Base-by-base conservation (phyloP, 495 filamentous ascomycete species). In the Neurospora sp. region DNA sequence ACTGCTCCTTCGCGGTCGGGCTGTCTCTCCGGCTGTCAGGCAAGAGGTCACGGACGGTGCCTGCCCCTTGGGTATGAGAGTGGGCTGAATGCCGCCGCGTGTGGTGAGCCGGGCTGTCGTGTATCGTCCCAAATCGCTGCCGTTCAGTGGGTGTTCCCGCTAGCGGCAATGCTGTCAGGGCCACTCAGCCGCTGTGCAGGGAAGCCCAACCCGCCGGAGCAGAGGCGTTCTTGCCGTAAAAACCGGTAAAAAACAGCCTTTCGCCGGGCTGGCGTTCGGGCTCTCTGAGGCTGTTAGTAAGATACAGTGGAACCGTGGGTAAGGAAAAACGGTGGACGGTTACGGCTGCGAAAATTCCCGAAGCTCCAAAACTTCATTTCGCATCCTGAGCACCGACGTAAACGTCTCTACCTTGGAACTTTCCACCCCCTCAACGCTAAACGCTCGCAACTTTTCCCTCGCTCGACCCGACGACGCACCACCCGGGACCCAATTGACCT, bases 271-370 rank as follows among this genome's bases (percentile, higher is more conserved):
- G 66, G 23, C 54, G 44, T 18, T 39, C 20, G 35, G 9, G 27
- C 37, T 38, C 37, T 38, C 37, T 38, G 37, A 38, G 37, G 37
- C 39, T 42, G 54, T 66, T 66, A 37, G 27, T 35, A 66, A 66
- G 54, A 66, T 35, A 66, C 54, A 37, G 14, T 66, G 54, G 27
- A 18, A 66, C 54, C 31, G 70, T 74, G 70, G 70, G 75, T 74
- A 69, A 69, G 75, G 75, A 75, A 76, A 74, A 74, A 75, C 77
- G 54, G 14, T 66, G 27, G 54, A 66, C 54, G 54, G 54, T 66
- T 35, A 66, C 54, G 54, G 54, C 54, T 66, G 78, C 79, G 78
- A 81, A 74, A 79, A 77, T 75, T 78, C 78, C 79, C 79, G 80
- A 81, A 77, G 75, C 79, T 71, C 69, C 72, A 80, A 79, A 77